Percentiles rank a stretch among this genome's conserved stretches.
Evolutionary conservation across 2,329 filamentous ascomycete genomes (phyloP).

Genomic region (Aspergillus sp.): DNA sequence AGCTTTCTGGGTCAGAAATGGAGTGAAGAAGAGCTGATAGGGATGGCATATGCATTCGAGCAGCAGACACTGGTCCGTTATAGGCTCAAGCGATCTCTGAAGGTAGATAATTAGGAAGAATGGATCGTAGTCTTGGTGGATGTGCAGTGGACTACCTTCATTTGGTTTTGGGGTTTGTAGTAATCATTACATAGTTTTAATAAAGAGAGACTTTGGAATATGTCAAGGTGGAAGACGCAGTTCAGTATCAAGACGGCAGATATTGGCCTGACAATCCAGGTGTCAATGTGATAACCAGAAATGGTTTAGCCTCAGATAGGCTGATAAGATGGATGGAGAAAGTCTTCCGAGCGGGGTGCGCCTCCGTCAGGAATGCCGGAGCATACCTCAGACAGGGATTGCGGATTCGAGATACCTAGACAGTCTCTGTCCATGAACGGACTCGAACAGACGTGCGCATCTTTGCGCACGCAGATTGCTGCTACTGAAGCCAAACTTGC

Average conservation of each 20-base stretch:
- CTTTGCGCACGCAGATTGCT: slow-evolving; percentile 40
- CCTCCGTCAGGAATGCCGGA: neutral
- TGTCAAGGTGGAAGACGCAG: too few relatives aligned
- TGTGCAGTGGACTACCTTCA: neutral
- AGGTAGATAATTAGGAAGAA: slow-evolving; percentile 36
- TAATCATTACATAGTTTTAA: neutral
- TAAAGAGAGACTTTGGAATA: neutral
- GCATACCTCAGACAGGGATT: neutral
- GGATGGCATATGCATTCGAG: slow-evolving; percentile 69
- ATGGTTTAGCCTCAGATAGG: slow-evolving; percentile 4
- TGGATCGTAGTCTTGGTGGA: slow-evolving; percentile 39
- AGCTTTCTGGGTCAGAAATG: slow-evolving; percentile 64
- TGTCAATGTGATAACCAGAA: neutral
- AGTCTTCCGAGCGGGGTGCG: slow-evolving; percentile 4
- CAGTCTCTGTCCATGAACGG: slow-evolving; percentile 19
- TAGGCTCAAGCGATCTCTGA: slow-evolving; percentile 52
- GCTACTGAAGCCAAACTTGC: slow-evolving; percentile 40
- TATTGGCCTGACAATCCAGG: neutral
- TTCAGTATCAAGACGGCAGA: too few relatives aligned
- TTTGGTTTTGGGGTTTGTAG: neutral
- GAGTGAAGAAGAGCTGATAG: slow-evolving; percentile 64
- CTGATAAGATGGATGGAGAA: slow-evolving; percentile 8
- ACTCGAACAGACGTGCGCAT: slow-evolving; percentile 32
- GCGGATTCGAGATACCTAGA: neutral
- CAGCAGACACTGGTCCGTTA: slow-evolving; percentile 56